Evolutionary conservation across 805 yeast species (phyloP).

Genomic region (Candida berthetii): DNA sequence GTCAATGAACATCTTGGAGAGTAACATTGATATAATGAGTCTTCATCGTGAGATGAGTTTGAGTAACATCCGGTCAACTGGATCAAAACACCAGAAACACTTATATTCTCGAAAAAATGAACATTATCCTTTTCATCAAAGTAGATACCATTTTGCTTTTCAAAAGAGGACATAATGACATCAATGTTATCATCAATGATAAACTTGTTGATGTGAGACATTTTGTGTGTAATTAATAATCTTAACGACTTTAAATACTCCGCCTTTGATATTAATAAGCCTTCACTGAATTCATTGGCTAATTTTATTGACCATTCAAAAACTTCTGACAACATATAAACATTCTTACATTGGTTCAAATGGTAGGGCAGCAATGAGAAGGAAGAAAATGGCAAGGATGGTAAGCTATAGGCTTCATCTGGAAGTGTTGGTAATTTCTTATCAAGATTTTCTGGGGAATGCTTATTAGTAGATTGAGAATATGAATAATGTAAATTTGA

Average conservation of each 20-base stretch:
- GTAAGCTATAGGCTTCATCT: conserved; percentile 28
- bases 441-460: neutral
- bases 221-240: conserved; percentile 42
- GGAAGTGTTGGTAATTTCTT: conserved; percentile 36
- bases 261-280: conserved; percentile 37
- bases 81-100: conserved; percentile 35
- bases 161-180: conserved; percentile 36
- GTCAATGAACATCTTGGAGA: conserved; percentile 29
- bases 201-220: conserved; percentile 42
- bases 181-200: conserved; percentile 46
- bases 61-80: conserved; percentile 43
- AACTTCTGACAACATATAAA: conserved; percentile 41
- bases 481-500: neutral
- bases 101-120: conserved; percentile 21
- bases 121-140: conserved; percentile 25
- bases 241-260: conserved; percentile 51
- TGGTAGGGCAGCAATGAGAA: conserved; percentile 42
- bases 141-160: conserved; percentile 34
- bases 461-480: neutral
- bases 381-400: conserved; percentile 52
- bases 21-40: conserved; percentile 18
- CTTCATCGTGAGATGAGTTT: conserved; percentile 14
- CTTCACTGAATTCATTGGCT: conserved; percentile 47
- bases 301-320: conserved; percentile 48
- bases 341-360: conserved; percentile 37